A percentile compares a stretch with the other conserved stretches of the same genome.
Conservation (phyloP, 495 filamentous ascomycete species). For the Aspergillus incahuasiensis region DNA sequence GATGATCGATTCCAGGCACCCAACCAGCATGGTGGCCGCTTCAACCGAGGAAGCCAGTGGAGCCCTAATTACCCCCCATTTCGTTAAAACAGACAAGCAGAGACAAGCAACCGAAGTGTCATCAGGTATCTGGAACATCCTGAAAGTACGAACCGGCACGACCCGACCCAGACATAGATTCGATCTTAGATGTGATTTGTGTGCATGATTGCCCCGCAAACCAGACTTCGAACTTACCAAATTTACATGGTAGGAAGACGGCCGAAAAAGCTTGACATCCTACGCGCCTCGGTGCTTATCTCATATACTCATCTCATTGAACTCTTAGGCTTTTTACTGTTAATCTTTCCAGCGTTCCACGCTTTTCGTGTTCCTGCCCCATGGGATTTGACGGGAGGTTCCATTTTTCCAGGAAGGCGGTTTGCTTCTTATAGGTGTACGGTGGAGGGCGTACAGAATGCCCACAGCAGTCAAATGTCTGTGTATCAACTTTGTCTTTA, state of each 20-base stretch:
- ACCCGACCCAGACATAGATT: conserved; percentile 6
- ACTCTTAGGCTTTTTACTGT: conserved; percentile 6
- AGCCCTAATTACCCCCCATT: conserved; percentile 33
- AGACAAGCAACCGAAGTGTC: conserved; percentile 6
- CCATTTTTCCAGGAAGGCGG: conserved; percentile 20
- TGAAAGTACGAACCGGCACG: conserved; percentile 1
- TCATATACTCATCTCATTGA: conserved; percentile 13
- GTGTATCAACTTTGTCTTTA: conserved; percentile 19
- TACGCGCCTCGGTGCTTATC: conserved; percentile 9
- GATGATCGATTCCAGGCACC: conserved; percentile 36
- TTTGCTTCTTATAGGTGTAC: conserved; percentile 20
- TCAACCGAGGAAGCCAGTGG: conserved; percentile 38
- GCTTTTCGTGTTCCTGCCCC: background rate
- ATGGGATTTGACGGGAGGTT: background rate
- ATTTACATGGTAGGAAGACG: conserved; percentile 6
- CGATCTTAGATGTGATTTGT: conserved; percentile 16
- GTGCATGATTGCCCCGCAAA: conserved; percentile 8
- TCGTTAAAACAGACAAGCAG: conserved; percentile 19
- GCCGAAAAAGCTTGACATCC: conserved; percentile 4
- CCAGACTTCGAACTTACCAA: conserved; percentile 10
- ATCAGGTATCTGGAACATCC: background rate
- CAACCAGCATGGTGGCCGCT: conserved; percentile 29
- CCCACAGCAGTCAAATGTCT: conserved; percentile 18
- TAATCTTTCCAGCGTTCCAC: background rate
- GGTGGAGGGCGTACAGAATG: conserved; percentile 7